phyloP scores from a whole-genome alignment of 2,329 filamentous ascomycete genomes.

The Hymenoscyphus fraxineus region DNA sequence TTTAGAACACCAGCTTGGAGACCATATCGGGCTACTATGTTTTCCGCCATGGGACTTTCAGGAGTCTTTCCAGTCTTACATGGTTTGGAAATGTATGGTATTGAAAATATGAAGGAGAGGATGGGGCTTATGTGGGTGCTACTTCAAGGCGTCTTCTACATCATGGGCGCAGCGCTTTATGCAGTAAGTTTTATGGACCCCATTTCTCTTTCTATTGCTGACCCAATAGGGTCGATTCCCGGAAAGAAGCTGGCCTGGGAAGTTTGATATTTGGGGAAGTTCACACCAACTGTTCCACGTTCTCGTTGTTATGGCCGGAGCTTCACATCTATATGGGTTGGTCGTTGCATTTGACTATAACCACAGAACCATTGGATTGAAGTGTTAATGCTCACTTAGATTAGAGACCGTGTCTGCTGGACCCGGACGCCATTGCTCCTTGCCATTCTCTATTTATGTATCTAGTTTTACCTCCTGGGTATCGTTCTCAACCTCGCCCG shows the following conservation, averaged over 20 bases:
- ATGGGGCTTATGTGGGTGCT: slow-evolving; percentile 82
- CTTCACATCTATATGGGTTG: slow-evolving; percentile 76
- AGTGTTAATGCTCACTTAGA: slow-evolving; percentile 21
- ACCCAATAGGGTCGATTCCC: slow-evolving; percentile 67
- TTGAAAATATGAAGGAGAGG: slow-evolving; percentile 59
- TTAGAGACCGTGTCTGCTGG: background rate
- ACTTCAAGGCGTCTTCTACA: slow-evolving; percentile 77
- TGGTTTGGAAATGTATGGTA: slow-evolving; percentile 64
- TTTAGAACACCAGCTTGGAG: slow-evolving; percentile 84
- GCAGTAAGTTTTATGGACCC: slow-evolving; percentile 53
- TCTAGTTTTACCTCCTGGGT: background rate
- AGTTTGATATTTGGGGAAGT: slow-evolving; percentile 86
- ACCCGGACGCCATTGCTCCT: background rate
- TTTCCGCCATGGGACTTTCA: slow-evolving; percentile 79
- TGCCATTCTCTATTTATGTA: slow-evolving; percentile 1
- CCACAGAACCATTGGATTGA: slow-evolving; percentile 49
- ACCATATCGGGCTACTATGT: slow-evolving; percentile 84
- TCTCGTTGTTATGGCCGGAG: slow-evolving; percentile 77
- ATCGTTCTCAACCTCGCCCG: background rate
- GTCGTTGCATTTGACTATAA: slow-evolving; percentile 82
- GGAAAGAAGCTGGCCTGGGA: slow-evolving; percentile 72
- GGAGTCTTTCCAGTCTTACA: slow-evolving; percentile 81
- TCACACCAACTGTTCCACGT: slow-evolving; percentile 97
- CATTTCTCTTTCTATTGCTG: slow-evolving; percentile 1
- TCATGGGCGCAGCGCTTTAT: slow-evolving; percentile 80